A percentile compares a stretch with the other conserved stretches of the same genome.
Evolutionary conservation across 202 grass and related monocot genomes (phyloP).

Genomic region (Carex arenaria): DNA sequence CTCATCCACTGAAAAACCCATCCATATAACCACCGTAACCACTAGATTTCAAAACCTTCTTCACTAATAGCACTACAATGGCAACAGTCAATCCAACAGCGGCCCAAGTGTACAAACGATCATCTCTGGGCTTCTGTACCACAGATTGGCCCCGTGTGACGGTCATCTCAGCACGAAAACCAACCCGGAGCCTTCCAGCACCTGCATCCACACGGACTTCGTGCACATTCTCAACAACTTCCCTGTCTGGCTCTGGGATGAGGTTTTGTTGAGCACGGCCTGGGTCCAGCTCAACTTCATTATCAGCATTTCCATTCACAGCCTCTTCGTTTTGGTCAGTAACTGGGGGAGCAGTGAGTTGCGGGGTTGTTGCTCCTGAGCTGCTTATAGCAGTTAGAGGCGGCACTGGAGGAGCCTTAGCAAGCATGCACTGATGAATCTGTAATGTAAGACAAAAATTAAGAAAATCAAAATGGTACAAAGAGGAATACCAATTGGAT

Average conservation of each 20-base stretch:
- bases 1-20: slow-evolving; percentile 50
- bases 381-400: slow-evolving; percentile 29
- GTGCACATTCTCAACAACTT: slow-evolving; percentile 34
- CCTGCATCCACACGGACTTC: slow-evolving; percentile 28
- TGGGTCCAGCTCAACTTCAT: neutral
- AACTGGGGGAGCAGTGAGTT: slow-evolving; percentile 13
- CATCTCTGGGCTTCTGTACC: slow-evolving; percentile 65
- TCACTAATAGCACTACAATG: slow-evolving; percentile 74
- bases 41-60: slow-evolving; percentile 79
- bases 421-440: slow-evolving; percentile 88
- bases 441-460: slow-evolving; percentile 22
- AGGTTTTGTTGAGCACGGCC: slow-evolving; percentile 18
- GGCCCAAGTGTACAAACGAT: slow-evolving; percentile 65
- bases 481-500: neutral
- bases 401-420: slow-evolving; percentile 61
- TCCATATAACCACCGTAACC: slow-evolving; percentile 62
- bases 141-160: slow-evolving; percentile 27
- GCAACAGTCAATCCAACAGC: slow-evolving; percentile 79
- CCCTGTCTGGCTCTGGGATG: slow-evolving; percentile 27
- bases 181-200: slow-evolving; percentile 28
- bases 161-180: slow-evolving; percentile 26
- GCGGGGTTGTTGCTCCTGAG: slow-evolving; percentile 20
- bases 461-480: slow-evolving; percentile 1
- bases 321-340: slow-evolving; percentile 15
- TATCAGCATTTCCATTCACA: slow-evolving; percentile 22